phyloP scores from a whole-genome alignment of 306 rosid species.

The Lathyrus tuberosus region DNA sequence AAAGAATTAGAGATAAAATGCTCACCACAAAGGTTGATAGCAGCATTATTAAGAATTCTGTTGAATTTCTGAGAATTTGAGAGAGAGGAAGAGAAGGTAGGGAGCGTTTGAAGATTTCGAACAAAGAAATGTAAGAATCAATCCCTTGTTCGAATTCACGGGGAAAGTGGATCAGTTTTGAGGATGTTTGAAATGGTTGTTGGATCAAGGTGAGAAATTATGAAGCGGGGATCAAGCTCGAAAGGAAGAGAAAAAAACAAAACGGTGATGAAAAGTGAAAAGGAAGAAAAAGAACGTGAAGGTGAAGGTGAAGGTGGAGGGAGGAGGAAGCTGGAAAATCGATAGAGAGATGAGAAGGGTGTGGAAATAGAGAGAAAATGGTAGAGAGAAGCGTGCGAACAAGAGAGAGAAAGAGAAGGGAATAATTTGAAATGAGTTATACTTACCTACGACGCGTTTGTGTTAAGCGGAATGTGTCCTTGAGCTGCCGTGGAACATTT shows the following conservation, averaged over 20 bases:
- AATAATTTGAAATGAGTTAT: too few species aligned
- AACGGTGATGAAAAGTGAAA: background rate
- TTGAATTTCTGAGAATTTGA: background rate
- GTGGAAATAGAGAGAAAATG: background rate
- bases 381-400: too few species aligned
- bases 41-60: constrained; percentile 20
- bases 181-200: background rate
- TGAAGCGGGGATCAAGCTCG: background rate
- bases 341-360: background rate
- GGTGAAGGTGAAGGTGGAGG: background rate
- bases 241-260: background rate
- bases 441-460: too few species aligned
- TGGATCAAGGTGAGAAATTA: background rate
- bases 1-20: constrained; percentile 4
- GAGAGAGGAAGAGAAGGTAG: too few species aligned
- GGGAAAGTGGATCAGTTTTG: background rate
- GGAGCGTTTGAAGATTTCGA: constrained; percentile 26
- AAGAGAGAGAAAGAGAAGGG: too few species aligned
- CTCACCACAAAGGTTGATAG: constrained; percentile 48
- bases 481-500: background rate
- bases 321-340: background rate
- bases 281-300: background rate
- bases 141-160: constrained; percentile 42
- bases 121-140: constrained; percentile 43
- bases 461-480: too few species aligned